Percentiles rank a stretch among this genome's conserved stretches.
Evolutionary conservation across 1,284 basidiomycete species (phyloP).

Genomic region (Agaricales sp.): DNA sequence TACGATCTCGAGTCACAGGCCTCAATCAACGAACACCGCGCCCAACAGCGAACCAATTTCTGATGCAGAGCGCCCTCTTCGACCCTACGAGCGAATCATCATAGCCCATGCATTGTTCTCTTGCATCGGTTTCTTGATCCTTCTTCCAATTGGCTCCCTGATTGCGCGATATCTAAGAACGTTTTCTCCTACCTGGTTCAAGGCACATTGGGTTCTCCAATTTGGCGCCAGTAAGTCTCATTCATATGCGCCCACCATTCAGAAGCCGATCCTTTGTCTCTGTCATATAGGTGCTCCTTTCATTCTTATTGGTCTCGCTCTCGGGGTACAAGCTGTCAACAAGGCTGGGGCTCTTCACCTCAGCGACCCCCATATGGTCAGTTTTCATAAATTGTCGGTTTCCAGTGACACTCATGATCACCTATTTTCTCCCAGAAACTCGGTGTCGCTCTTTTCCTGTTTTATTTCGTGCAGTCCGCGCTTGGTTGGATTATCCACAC

Average conservation of each 20-base stretch:
- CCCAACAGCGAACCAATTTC: slow-evolving; percentile 9
- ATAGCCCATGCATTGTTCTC: slow-evolving; percentile 46
- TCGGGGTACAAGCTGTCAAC: slow-evolving; percentile 38
- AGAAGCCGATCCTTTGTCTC: slow-evolving; percentile 2
- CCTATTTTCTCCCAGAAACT: slow-evolving; percentile 27
- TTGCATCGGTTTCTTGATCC: slow-evolving; percentile 42
- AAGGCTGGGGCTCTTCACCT: slow-evolving; percentile 28
- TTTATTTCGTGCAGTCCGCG: slow-evolving; percentile 48
- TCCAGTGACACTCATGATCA: slow-evolving; percentile 6
- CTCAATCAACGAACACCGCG: slow-evolving; percentile 8
- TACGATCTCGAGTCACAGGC: slow-evolving; percentile 6
- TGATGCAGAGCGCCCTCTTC: slow-evolving; percentile 18
- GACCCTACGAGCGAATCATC: slow-evolving; percentile 30
- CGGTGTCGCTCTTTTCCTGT: slow-evolving; percentile 47
- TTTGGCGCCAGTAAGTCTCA: slow-evolving; percentile 26
- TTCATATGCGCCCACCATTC: neutral
- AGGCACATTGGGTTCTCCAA: slow-evolving; percentile 39
- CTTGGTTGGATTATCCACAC: slow-evolving; percentile 54
- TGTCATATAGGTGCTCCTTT: slow-evolving; percentile 32
- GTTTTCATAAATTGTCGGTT: slow-evolving; percentile 4
- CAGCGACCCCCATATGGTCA: slow-evolving; percentile 41
- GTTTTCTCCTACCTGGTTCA: slow-evolving; percentile 45
- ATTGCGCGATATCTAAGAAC: slow-evolving; percentile 49
- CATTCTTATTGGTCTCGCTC: slow-evolving; percentile 37
- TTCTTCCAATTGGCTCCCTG: slow-evolving; percentile 49